Conservation (phyloP, 176 grass and related monocot genomes). For the Ensete ventricosum region DNA sequence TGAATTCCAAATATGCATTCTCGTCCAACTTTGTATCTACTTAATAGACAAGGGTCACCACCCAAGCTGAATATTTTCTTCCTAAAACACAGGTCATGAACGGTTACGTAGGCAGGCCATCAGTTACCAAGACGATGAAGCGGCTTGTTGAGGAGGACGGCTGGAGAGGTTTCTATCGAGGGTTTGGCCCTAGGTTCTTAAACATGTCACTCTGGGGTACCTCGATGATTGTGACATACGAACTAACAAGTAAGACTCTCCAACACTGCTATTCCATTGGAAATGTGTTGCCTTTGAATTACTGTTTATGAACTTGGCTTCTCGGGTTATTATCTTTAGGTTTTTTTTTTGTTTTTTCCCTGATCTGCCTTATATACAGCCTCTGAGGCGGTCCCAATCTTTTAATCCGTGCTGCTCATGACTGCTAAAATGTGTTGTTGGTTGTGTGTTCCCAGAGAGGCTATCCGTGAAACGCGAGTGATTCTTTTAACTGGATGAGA, state of each 20-base stretch:
- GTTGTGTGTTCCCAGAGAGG: no score
- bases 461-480: no score
- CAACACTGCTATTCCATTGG: not conserved
- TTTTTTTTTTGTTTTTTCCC: not conserved
- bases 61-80: not conserved
- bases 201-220: slow-evolving; percentile 99
- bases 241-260: slow-evolving; percentile 70
- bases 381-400: not conserved
- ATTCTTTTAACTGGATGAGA: no score
- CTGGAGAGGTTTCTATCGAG: slow-evolving; percentile 89
- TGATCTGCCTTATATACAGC: no score
- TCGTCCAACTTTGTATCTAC: no score
- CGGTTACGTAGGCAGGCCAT: slow-evolving; percentile 67
- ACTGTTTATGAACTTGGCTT: not conserved
- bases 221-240: slow-evolving; percentile 98
- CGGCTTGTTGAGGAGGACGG: slow-evolving; percentile 72
- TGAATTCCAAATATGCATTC: no score
- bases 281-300: not conserved
- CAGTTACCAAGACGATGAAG: slow-evolving; percentile 60
- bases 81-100: slow-evolving; percentile 67
- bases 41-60: no score
- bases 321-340: not conserved
- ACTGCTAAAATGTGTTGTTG: no score
- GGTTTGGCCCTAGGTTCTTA: slow-evolving; percentile 79
- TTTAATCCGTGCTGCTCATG: not conserved